Evolutionary conservation across 1,284 basidiomycete species (phyloP), one percentile per base, ranked within the genome.

Genomic region (Trichosporon sp.): DNA sequence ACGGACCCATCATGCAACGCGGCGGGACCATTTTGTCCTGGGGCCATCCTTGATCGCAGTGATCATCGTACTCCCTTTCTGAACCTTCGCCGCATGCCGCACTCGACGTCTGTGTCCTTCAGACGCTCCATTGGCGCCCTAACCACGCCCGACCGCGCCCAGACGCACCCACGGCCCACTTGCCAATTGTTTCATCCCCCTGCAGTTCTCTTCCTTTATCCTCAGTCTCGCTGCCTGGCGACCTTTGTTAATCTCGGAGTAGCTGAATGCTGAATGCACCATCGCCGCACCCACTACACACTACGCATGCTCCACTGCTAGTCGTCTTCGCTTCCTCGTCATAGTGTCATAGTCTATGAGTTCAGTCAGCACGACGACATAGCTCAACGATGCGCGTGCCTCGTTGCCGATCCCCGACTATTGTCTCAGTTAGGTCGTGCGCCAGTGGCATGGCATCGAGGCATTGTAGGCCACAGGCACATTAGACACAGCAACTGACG

Each of bases 41-140:
- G 26, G 26, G 48, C 19, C 3, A 54, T 54, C 51, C 51, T 54
- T 54, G 51, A 54, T 54, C 19, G 19, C 19, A 54, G 51, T 54
- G 51, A 54, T 54, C 51, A 54, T 54, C 51, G 51, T 54, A 54
- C 51, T 54, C 51, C 48, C 16, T 54, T 19, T 26, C n/a, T 54
- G 51, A 54, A 54, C 51, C 51, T 54, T 54, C 51, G 51, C 51
- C 51, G 51, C 51, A 54, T 54, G 51, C 51, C 51, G 51, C 51
- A 10, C 35, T 5, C 35, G 26, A 26, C 26, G 26, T 26, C 26
- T 26, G 26, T 26, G 26, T 26, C 26, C 26, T 26, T 26, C 26
- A 26, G 26, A 26, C 26, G 26, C 26, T 26, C 26, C 26, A 26
- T 26, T 26, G 11, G n/a, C 48, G 48, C 48, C 48, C 48, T 26